Evolutionary conservation across 2,329 filamentous ascomycete species (phyloP).

Genomic region (Anthostomella pinea): DNA sequence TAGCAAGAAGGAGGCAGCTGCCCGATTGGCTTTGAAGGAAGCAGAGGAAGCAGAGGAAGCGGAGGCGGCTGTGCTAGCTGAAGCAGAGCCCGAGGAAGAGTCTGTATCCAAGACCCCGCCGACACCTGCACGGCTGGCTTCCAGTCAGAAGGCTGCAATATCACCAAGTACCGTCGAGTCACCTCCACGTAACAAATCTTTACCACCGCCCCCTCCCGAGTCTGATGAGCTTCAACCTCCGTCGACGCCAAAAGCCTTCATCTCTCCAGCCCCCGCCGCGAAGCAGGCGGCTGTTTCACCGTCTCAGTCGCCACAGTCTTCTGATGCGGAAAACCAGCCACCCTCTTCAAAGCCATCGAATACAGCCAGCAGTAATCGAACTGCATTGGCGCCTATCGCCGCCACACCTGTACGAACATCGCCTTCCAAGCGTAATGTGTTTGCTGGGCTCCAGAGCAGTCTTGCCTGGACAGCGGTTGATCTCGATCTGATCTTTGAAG

Average conservation of each 20-base stretch:
- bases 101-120: no score
- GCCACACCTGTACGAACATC: conserved; percentile 52
- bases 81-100: conserved; percentile 18
- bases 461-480: conserved; percentile 72
- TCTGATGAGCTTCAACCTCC: conserved; percentile 28
- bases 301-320: conserved; percentile 70
- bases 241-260: conserved; percentile 41
- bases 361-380: conserved; percentile 43
- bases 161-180: conserved; percentile 14
- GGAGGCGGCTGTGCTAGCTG: no score
- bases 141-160: conserved; percentile 21
- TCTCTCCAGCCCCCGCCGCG: conserved; percentile 46
- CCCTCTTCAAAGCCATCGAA: conserved; percentile 62
- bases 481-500: conserved; percentile 67
- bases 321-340: conserved; percentile 76
- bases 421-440: conserved; percentile 59
- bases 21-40: conserved; percentile 28
- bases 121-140: conserved; percentile 18
- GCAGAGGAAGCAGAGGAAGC: conserved; percentile 23
- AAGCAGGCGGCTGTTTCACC: conserved; percentile 57
- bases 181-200: conserved; percentile 22
- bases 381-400: conserved; percentile 45
- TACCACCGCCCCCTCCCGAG: conserved; percentile 29
- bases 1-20: conserved; percentile 31
- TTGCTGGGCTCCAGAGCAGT: conserved; percentile 54